Percentiles rank a stretch among this genome's conserved stretches.
These are phyloP conservation scores for Aristolochia contorta DNA, from an alignment of 164 flowering plant genomes.

Conservation along the genomic window DNA sequence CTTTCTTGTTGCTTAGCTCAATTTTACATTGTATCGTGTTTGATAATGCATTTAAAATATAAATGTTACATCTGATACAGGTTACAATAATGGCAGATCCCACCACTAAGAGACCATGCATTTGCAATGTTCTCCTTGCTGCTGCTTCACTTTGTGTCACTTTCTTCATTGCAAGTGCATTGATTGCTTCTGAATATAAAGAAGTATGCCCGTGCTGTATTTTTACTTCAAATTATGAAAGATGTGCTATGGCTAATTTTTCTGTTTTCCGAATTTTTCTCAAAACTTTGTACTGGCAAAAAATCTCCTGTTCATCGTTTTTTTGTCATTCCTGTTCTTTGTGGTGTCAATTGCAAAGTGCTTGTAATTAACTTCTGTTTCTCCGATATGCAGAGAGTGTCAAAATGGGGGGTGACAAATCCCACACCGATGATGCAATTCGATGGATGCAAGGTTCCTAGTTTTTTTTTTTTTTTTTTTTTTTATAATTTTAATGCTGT, in stretches of 20 bases:
- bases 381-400: conserved; percentile 31
- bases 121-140: conserved; percentile 34
- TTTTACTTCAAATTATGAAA: background rate
- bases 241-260: background rate
- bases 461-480: background rate
- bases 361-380: background rate
- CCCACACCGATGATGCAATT: conserved; percentile 16
- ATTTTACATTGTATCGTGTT: background rate
- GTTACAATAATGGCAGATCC: conserved; percentile 31
- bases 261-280: no score
- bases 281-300: background rate
- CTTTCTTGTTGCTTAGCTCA: background rate
- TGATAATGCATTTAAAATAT: background rate
- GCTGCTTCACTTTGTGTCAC: conserved; percentile 36
- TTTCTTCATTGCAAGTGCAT: conserved; percentile 28
- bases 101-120: conserved; percentile 33
- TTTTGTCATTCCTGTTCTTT: background rate
- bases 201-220: conserved; percentile 7
- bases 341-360: no score
- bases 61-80: conserved; percentile 20
- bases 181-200: conserved; percentile 20
- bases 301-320: background rate
- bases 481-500: background rate
- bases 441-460: conserved; percentile 44
- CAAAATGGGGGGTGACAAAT: conserved; percentile 31